Evolutionary conservation across 805 yeast genomes (phyloP), one percentile per base, ranked within the genome.

Genomic region (Candida cerambycidarum): DNA sequence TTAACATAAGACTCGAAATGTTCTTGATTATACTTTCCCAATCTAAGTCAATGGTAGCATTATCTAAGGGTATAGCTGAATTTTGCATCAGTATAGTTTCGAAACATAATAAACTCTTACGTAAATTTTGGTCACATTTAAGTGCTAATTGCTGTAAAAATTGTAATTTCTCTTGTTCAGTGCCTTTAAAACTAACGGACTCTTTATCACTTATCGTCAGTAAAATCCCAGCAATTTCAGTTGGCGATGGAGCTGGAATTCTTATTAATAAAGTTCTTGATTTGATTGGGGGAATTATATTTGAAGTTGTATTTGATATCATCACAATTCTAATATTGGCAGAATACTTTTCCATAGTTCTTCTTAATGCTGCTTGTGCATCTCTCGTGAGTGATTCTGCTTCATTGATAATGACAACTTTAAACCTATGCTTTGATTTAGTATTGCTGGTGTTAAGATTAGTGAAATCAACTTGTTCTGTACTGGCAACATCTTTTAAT

Each of bases 311-410:
- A 58, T 89, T 92, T 53, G 96, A 87, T 15, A 93, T 75, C 68
- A 93, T 68, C 27, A 93, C 78, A 48, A 93, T 69, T 47, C 99
- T 78, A 52, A 93, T 80, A 57, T 89, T 90, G 17, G 84, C 76
- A 1, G 97, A 87, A 63, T 89, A 90, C 60, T 89, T 90, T 59
- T 90, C 97, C 96, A 90, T 90, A 0, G 97, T 90, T 64, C 97
- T 78, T 75, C 97, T 81, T 47, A 90, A 69, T 0, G 97, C 97
- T 3, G 97, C 95, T 59, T 90, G 97, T 0, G 97, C 97, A 61
- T 90, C 97, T 63, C 96, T 78, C 15, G 89, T 83, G 48, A 90
- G 71, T 5, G 88, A 79, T 50, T 90, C 96, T 0, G 97, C 97
- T 61, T 90, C 97, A 58, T 90, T 89, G 37, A 90, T 89, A 11